Base-by-base conservation (phyloP, 2,329 filamentous ascomycete species). In the Paracorniculantispora psalliotae region DNA sequence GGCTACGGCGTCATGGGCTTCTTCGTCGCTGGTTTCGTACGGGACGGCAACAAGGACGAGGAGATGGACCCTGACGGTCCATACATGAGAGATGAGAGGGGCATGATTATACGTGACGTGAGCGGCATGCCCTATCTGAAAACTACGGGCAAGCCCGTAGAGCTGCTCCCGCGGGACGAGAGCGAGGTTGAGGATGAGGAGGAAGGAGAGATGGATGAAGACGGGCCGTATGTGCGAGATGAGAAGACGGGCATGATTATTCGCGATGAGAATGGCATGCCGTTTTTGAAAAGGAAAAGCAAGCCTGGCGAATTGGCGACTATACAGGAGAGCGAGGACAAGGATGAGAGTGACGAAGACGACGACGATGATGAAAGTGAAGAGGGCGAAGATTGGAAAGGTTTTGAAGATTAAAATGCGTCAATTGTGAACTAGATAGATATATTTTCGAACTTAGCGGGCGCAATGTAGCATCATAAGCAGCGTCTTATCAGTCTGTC, bases 1-100 rank as follows among this genome's bases (percentile, higher is more conserved):
- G 87, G 86, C 10, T 84, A 89, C 63, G 91, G 92, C 0, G 90
- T 92, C 1, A 96, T 97, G 83, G 93, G 94, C 0, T 97, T 99
- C 73, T 99, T 99, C 67, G 90, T 97, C 21, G 91, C 86, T n/a
- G 91, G 82, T 0, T 96, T 99, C 72, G 81, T 91, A 3, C 69
- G 71, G 43, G 59, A 61, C n/a, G 64, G 46, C 9, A 60, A 41
- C 43, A 61, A 63, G 35, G 68, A 67, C 26, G 59, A 53, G 15
- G 50, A 23, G 28, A 30, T 37, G 17, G 35, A 57, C 44, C 64
- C 63, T 2, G 71, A 83, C 61, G 82, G 78, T 49, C 81, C 82
- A 1, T 78, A 82, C 53, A 72, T 81, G 56, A 72, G 83, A 62
- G 83, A 83, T 64, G 78, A 81, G 28, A 75, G 79, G 50, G 84